A percentile compares a stretch with the other conserved stretches of the same genome.
phyloP scores from a whole-genome alignment of 305 asterid species.

The Ajuga reptans region DNA sequence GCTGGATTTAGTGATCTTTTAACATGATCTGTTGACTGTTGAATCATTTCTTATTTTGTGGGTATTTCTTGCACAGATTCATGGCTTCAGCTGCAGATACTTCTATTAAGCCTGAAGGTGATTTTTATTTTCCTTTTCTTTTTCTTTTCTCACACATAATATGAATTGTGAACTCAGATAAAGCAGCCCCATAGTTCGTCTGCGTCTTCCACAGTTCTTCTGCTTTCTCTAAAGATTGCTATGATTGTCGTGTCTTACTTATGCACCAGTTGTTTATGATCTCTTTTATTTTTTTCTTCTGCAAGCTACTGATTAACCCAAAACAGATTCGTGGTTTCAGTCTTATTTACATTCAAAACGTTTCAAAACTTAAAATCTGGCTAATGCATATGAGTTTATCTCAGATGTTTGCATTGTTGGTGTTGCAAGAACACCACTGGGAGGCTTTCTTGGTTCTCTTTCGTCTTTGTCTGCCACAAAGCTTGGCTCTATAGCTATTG shows the following conservation, averaged over 20 bases:
- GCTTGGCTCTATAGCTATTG: slow-evolving; percentile 83
- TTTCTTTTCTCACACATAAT: too few species aligned
- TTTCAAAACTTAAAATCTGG: background rate
- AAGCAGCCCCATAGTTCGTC: background rate
- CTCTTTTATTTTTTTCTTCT: background rate
- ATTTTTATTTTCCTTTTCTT: background rate
- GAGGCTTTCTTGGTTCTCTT: slow-evolving; percentile 78
- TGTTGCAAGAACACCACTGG: slow-evolving; percentile 91
- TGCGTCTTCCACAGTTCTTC: background rate
- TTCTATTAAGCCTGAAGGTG: slow-evolving; percentile 58
- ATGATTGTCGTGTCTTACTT: background rate
- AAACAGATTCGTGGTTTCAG: background rate
- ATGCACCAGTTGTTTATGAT: background rate
- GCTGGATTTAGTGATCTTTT: background rate
- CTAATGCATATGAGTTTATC: slow-evolving; percentile 18
- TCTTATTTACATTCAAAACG: background rate
- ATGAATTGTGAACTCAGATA: background rate
- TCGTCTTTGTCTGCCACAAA: slow-evolving; percentile 83
- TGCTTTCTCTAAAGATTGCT: background rate
- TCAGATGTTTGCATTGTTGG: slow-evolving; percentile 96
- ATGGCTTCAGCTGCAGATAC: slow-evolving; percentile 47
- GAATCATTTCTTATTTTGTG: background rate
- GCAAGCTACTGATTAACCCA: background rate
- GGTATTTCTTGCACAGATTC: slow-evolving; percentile 26
- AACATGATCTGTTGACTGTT: background rate